Evolutionary conservation across 2,329 filamentous ascomycete species (phyloP), one percentile per base, ranked within the genome.

Genomic region (Hyphodiscus sp.): DNA sequence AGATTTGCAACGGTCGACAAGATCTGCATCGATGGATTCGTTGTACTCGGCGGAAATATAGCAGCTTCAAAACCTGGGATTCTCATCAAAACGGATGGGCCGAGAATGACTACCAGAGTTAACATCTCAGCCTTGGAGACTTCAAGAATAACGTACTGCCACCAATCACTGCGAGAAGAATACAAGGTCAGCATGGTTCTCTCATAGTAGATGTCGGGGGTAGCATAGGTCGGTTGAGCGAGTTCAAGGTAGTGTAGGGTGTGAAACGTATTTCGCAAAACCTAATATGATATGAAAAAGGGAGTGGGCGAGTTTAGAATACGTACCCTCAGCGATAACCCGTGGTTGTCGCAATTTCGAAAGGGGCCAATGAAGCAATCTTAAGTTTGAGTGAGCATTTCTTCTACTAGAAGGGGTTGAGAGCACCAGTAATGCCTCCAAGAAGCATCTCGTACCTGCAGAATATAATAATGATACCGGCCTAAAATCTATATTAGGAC

Each of bases 61-160:
- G 85, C 76, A 2, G 75, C 71, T 49, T 81, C 76, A 72, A 95
- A 96, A 41, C 85, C 83, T 1, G 89, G 89, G 20, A 95, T 90
- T 50, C 86, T 83, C 65, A 90, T 90, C 82, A 95, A 86, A 20
- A 95, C 87, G 0, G 91, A 94, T 1, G 91, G 91, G 2, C 91
- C 91, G 1, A 96, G 78, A 41, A 96, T 70, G 65, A 94, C 23
- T 26, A 8, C 23, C 23, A 26, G 3, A 4, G 8, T 26, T 26
- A 26, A 26, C 23, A 26, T 26, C 8, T 26, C 23, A 26, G 8
- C 23, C 23, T n/a, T 26, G 23, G 4, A 26, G 23, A 26, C 4
- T 8, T 26, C 23, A 8, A 26, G 23, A 26, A 8, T 26, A 26
- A 26, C 23, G 23, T 26, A 26, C 23, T 89, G 50, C 88, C 89